These are phyloP conservation scores for Starmerella scarabaei DNA, from an alignment of 805 yeast species.

Conservation along the genomic window DNA sequence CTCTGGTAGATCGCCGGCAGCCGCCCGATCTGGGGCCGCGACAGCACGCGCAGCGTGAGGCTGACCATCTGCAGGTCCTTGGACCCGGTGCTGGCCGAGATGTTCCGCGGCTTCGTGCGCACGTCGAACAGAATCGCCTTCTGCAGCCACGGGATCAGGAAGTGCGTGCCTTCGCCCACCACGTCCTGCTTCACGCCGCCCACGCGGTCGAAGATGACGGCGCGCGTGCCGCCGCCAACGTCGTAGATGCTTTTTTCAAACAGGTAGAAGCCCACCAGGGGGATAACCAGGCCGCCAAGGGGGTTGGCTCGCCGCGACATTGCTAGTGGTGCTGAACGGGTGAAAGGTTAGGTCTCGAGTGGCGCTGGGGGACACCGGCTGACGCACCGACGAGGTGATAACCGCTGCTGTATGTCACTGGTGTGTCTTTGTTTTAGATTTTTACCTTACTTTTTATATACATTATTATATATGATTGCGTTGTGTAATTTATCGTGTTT, in stretches of 20 bases:
- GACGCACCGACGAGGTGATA: no score
- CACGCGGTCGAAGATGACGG: slow-evolving; percentile 86
- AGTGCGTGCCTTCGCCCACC: slow-evolving; percentile 94
- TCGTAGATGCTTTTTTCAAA: slow-evolving; percentile 82
- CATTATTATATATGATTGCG: not conserved
- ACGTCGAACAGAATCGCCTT: slow-evolving; percentile 83
- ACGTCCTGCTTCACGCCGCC: slow-evolving; percentile 80
- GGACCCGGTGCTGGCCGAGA: slow-evolving; percentile 90
- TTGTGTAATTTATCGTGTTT: no score
- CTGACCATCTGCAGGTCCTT: slow-evolving; percentile 95
- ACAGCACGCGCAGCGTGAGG: slow-evolving; percentile 80
- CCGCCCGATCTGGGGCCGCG: slow-evolving; percentile 76
- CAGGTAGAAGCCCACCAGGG: slow-evolving; percentile 36
- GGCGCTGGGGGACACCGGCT: no score
- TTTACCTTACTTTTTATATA: not conserved
- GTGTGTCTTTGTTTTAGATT: no score
- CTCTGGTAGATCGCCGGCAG: slow-evolving; percentile 82
- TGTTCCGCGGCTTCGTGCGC: slow-evolving; percentile 84
- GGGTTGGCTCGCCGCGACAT: slow-evolving; percentile 16
- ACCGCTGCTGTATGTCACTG: not conserved
- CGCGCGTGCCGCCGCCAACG: slow-evolving; percentile 91
- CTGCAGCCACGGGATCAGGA: slow-evolving; percentile 91
- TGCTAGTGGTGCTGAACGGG: not conserved
- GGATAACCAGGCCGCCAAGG: slow-evolving; percentile 21
- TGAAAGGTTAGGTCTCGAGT: no score